These are phyloP conservation scores for Helianthus tuberosus DNA, from an alignment of 129 eudicot genomes.

Conservation along the genomic window DNA sequence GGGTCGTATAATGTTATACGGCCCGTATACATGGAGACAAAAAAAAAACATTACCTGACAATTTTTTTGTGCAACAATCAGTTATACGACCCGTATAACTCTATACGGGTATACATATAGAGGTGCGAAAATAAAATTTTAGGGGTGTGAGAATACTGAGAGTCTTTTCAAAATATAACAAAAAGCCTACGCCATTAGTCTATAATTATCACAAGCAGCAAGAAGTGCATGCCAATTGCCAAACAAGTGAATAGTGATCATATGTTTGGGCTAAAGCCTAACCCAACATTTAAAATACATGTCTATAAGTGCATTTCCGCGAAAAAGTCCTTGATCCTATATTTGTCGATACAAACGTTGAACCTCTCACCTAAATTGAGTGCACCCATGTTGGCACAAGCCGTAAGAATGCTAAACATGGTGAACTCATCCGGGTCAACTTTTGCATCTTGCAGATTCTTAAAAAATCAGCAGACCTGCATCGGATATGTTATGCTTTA, in stretches of 20 bases:
- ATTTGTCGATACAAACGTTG: conserved; percentile 36
- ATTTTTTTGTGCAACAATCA: too few species aligned
- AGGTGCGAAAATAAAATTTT: too few species aligned
- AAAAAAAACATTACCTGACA: too few species aligned
- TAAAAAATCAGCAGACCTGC: conserved; percentile 45
- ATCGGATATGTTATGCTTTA: conserved; percentile 38
- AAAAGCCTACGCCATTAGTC: too few species aligned
- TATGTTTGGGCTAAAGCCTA: conserved; percentile 43
- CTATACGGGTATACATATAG: too few species aligned
- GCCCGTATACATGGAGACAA: too few species aligned
- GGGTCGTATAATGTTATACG: too few species aligned
- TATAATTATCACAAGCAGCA: too few species aligned
- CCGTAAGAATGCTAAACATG: conserved; percentile 44
- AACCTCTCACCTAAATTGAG: conserved; percentile 54
- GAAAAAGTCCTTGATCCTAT: conserved; percentile 31
- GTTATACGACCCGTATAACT: too few species aligned
- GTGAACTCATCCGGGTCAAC: conserved; percentile 52
- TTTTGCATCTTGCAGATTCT: conserved; percentile 45
- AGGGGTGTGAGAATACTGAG: too few species aligned
- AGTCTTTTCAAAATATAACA: too few species aligned
- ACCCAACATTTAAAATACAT: conserved; percentile 55
- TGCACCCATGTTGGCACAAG: conserved; percentile 26
- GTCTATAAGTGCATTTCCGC: conserved; percentile 52
- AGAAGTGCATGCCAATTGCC: too few species aligned
- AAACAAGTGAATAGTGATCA: conserved; percentile 36